Evolutionary conservation across 1,284 basidiomycete species (phyloP).

Genomic region (Ceratobasidium sp.): DNA sequence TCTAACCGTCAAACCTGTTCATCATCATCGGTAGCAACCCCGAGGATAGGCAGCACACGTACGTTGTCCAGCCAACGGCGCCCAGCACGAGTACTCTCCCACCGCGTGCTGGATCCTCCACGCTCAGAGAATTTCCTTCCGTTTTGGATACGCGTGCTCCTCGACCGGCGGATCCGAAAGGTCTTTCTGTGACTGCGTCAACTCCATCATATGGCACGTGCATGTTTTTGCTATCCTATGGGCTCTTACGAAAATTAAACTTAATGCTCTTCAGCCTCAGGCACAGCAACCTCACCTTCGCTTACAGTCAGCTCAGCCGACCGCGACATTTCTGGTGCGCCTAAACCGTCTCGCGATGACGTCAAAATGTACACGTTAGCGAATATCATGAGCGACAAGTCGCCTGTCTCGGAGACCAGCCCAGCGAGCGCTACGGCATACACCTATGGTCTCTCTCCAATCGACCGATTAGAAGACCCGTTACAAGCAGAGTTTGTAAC

Average conservation of each 20-base stretch:
- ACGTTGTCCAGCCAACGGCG: slow-evolving; percentile 19
- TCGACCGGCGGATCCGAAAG: slow-evolving; percentile 12
- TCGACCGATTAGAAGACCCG: slow-evolving; percentile 51
- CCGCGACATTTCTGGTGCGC: neutral
- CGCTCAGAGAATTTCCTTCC: slow-evolving; percentile 6
- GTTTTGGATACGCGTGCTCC: slow-evolving; percentile 38
- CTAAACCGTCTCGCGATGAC: slow-evolving; percentile 23
- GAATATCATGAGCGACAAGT: slow-evolving; percentile 36
- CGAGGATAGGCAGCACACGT: slow-evolving; percentile 27
- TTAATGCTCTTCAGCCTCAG: neutral
- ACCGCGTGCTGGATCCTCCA: slow-evolving; percentile 5
- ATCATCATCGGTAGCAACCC: neutral
- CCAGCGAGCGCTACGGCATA: neutral
- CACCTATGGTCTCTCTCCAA: slow-evolving; percentile 27
- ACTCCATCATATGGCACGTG: slow-evolving; percentile 13
- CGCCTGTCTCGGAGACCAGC: neutral
- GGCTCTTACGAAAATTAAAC: neutral
- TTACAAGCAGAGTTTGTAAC: slow-evolving; percentile 54
- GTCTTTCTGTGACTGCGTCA: neutral
- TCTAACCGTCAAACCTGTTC: neutral
- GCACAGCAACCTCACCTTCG: slow-evolving; percentile 21
- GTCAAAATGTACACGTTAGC: slow-evolving; percentile 40
- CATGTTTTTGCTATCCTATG: neutral
- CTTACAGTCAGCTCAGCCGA: slow-evolving; percentile 29
- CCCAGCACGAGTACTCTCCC: neutral